These are phyloP conservation scores for Dissophora globulifera DNA, from an alignment of 192 early-diverging fungal species.

Conservation along the genomic window DNA sequence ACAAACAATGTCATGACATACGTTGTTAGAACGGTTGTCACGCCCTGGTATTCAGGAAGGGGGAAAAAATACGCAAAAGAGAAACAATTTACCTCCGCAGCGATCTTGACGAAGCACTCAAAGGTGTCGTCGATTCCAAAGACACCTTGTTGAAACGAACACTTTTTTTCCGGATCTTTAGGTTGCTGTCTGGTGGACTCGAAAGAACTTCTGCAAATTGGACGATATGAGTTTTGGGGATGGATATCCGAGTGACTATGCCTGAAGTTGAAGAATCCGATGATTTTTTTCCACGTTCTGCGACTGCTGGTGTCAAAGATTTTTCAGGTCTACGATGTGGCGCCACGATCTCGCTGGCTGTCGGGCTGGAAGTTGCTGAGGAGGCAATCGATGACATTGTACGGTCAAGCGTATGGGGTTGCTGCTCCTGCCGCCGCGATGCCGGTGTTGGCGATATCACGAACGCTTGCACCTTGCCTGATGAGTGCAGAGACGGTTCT, in stretches of 20 bases:
- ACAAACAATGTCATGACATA: no score
- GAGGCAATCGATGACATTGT: no score
- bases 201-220: conserved; percentile 13
- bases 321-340: not conserved
- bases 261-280: no score
- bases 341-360: not conserved
- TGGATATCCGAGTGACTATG: conserved; percentile 14
- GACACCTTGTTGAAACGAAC: conserved; percentile 17
- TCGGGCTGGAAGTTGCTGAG: not conserved
- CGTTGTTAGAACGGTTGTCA: no score
- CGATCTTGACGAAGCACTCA: not conserved
- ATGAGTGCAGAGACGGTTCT: no score
- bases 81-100: conserved; percentile 39
- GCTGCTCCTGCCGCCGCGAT: no score
- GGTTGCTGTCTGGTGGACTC: conserved; percentile 11
- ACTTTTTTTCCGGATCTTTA: conserved; percentile 36
- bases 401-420: no score
- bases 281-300: no score
- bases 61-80: not conserved
- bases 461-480: not conserved
- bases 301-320: no score
- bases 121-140: not conserved
- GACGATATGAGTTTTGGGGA: conserved; percentile 15
- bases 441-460: not conserved
- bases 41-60: no score